Conservation (phyloP, 2,329 filamentous ascomycete species). For the Tolypocladium pustulatum region DNA sequence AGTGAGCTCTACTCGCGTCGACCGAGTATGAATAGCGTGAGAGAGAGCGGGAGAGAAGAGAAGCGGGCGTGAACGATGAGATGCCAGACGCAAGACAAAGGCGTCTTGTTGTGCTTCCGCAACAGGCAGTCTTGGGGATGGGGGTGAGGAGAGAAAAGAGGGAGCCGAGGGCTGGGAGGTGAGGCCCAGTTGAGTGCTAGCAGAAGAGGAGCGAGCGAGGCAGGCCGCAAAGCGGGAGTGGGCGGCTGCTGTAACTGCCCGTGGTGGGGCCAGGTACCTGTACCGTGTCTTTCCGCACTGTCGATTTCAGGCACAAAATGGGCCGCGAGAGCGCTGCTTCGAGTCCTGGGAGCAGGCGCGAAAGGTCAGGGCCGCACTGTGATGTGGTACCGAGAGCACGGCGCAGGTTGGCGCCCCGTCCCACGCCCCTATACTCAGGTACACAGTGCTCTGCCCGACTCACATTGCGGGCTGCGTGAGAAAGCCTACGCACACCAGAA, state of each 20-base stretch:
- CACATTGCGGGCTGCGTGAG: not conserved
- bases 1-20: not conserved
- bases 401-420: not conserved
- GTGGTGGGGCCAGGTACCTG: not conserved
- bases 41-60: not conserved
- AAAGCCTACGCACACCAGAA: not conserved
- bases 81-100: not conserved
- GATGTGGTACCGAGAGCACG: not conserved
- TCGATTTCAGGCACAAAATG: not conserved
- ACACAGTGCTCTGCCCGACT: not conserved
- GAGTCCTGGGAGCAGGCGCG: not conserved
- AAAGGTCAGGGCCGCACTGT: not conserved
- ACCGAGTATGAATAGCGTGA: not conserved
- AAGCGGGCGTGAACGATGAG: not conserved
- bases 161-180: not conserved
- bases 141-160: constrained; percentile 3
- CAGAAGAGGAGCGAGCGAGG: not conserved
- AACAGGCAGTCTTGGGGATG: not conserved
- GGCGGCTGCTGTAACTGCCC: not conserved
- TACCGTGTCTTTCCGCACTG: not conserved
- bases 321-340: not conserved
- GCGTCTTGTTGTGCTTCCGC: not conserved
- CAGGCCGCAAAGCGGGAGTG: not conserved
- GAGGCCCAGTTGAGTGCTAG: not conserved
- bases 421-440: not conserved